Evolutionary conservation across 257 asterid species (phyloP), one percentile per base, ranked within the genome.

Genomic region (Fraxinus quadrangulata): DNA sequence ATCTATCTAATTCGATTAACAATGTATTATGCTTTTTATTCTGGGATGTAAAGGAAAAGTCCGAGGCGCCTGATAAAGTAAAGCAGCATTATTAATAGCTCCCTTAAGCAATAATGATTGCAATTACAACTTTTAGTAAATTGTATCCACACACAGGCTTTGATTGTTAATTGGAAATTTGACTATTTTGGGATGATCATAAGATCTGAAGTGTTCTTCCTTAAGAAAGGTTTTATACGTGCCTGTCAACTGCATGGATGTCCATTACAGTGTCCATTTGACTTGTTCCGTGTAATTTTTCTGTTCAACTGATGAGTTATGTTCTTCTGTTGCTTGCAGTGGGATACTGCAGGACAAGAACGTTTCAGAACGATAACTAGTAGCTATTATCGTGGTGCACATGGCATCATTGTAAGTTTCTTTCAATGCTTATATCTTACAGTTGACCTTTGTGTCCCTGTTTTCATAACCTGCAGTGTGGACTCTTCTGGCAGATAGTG

Each of bases 281-380:
- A 40, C 49, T 40, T 40, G 49, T 40, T 40, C 49, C 0, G 49
- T 40, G 11, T 40, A 40, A 2, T 40, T 40, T 40, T 40, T 40
- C 49, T 40, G 49, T 40, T 40, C 49, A 11, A 11, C 49, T 40
- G 16, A 11, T 40, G 49, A 40, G 49, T 40, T 11, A 40, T 40
- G 49, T 61, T 23, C 26, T 17, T 61, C 31, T 61, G 31, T 61
- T 21, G 13, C 31, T 61, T 61, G 67, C 67, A 85, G 91, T 87
- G 91, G 91, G 91, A 87, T 80, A 87, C 91, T 9, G 91, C 89
- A 40, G 91, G 91, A 70, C 91, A 87, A 83, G 91, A 87, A 73
- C 87, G 89, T 70, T 87, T 87, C 78, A 85, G 89, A 86, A 85
- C 91, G 31, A 87, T 87, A 51, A 87, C 89, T 61, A 87, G 89